A percentile compares a stretch with the other conserved stretches of the same genome.
Conservation (phyloP, 306 rosid species). For the Pyrus betulifolia region DNA sequence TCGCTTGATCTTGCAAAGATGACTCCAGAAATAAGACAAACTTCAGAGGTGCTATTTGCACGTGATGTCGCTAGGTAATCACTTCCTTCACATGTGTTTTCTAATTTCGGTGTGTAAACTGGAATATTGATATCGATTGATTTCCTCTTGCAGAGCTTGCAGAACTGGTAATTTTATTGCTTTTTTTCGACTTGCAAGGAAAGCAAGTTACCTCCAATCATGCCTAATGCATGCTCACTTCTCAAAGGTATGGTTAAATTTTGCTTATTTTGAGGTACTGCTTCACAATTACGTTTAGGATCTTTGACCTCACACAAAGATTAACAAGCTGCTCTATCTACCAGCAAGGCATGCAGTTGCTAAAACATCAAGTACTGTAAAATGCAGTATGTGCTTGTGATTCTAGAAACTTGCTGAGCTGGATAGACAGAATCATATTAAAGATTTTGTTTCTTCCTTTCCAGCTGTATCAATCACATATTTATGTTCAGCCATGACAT, state of each 20-base stretch:
- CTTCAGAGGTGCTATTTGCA: conserved; percentile 87
- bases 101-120: neutral
- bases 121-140: conserved; percentile 19
- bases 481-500: neutral
- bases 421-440: conserved; percentile 1
- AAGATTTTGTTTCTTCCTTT: neutral
- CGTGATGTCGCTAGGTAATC: conserved; percentile 86
- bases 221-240: conserved; percentile 99
- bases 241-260: conserved; percentile 59
- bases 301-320: conserved; percentile 4
- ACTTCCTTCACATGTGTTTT: conserved; percentile 12
- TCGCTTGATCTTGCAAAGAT: conserved; percentile 98
- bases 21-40: conserved; percentile 90
- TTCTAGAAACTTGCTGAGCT: conserved; percentile 3
- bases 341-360: conserved; percentile 10
- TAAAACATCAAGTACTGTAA: conserved; percentile 1
- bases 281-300: neutral
- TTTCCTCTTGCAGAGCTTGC: conserved; percentile 74
- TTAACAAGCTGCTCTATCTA: conserved; percentile 10
- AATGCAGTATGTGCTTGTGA: conserved; percentile 3
- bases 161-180: conserved; percentile 82
- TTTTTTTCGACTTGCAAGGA: conserved; percentile 82
- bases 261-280: conserved; percentile 20
- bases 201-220: conserved; percentile 94
- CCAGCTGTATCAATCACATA: neutral